Evolutionary conservation across 2,329 filamentous ascomycete genomes (phyloP).

Genomic region (Aspergillus jensenii): DNA sequence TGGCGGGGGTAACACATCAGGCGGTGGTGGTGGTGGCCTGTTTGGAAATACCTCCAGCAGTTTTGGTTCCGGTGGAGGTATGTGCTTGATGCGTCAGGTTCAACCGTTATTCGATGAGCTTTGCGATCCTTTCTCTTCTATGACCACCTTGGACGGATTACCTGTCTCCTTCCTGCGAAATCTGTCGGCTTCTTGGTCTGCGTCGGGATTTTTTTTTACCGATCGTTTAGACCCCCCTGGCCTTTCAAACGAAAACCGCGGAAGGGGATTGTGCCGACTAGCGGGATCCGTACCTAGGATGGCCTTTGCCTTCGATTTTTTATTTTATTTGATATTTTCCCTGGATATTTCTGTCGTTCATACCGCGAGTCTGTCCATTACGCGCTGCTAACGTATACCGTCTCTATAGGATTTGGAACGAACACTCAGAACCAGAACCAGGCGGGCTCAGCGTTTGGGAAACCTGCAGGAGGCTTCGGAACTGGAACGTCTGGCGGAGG

Average conservation of each 20-base stretch:
- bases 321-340: conserved; percentile 5
- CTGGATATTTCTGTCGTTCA: neutral
- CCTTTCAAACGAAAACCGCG: neutral
- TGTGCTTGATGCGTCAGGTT: conserved; percentile 26
- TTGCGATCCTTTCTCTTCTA: conserved; percentile 25
- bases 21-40: conserved; percentile 35
- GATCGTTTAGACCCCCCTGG: neutral
- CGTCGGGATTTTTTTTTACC: neutral
- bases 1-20: conserved; percentile 33
- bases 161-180: neutral
- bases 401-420: conserved; percentile 37
- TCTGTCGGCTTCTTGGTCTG: neutral
- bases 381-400: conserved; percentile 17
- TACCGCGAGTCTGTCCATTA: neutral
- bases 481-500: conserved; percentile 32
- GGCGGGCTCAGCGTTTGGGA: conserved; percentile 37
- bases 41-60: conserved; percentile 39
- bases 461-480: conserved; percentile 29
- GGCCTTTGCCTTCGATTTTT: neutral
- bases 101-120: conserved; percentile 19
- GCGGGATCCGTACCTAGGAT: conserved; percentile 7
- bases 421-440: conserved; percentile 34
- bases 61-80: conserved; percentile 46
- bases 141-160: conserved; percentile 11
- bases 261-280: neutral